These are phyloP conservation scores for Talaromyces albobiverticillius DNA, from an alignment of 2,329 filamentous ascomycete genomes.

Conservation along the genomic window DNA sequence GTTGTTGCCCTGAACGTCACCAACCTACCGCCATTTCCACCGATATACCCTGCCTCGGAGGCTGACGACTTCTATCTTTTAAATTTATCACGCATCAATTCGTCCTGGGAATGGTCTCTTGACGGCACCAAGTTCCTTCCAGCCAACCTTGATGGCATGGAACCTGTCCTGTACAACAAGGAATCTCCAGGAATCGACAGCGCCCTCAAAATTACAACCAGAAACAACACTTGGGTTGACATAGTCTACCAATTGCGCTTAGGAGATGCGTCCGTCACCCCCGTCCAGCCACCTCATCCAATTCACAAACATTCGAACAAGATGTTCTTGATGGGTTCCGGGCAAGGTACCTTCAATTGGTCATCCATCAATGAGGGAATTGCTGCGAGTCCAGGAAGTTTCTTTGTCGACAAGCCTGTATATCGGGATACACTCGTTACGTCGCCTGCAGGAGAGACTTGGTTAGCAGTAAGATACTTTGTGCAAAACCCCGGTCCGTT, in stretches of 20 bases:
- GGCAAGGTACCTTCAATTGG: slow-evolving; percentile 52
- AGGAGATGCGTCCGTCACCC: slow-evolving; percentile 25
- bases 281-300: slow-evolving; percentile 55
- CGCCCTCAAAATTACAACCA: slow-evolving; percentile 51
- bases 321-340: slow-evolving; percentile 56
- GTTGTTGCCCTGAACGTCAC: slow-evolving; percentile 47
- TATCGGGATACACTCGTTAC: slow-evolving; percentile 48
- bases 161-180: slow-evolving; percentile 50
- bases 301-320: slow-evolving; percentile 65
- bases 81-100: slow-evolving; percentile 26
- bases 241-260: slow-evolving; percentile 44
- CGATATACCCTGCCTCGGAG: slow-evolving; percentile 39
- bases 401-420: slow-evolving; percentile 58
- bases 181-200: slow-evolving; percentile 30
- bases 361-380: slow-evolving; percentile 53
- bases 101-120: slow-evolving; percentile 48
- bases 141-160: slow-evolving; percentile 37
- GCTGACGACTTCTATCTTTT: slow-evolving; percentile 49
- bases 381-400: slow-evolving; percentile 45
- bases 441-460: slow-evolving; percentile 36
- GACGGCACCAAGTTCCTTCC: slow-evolving; percentile 46
- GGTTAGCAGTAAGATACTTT: slow-evolving; percentile 55
- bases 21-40: slow-evolving; percentile 48
- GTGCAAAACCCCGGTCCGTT: slow-evolving; percentile 54
- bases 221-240: slow-evolving; percentile 54